Evolutionary conservation across 108 stramenopile genomes (phyloP), one percentile per base, ranked within the genome.

Genomic region (Nitzschia inconspicua): DNA sequence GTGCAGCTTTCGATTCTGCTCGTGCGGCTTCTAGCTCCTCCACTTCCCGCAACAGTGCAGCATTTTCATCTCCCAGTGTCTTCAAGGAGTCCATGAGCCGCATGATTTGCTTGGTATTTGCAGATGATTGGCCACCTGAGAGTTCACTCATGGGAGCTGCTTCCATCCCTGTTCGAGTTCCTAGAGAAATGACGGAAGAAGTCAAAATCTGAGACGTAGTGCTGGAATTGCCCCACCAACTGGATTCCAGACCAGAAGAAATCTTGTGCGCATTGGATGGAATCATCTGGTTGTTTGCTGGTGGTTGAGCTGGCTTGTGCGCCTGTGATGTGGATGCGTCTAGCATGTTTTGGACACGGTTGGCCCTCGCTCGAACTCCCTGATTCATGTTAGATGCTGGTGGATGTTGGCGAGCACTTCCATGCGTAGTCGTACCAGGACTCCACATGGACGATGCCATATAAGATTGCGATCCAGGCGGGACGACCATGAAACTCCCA

Each of bases 41-140:
- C 23, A 93, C 83, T 70, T 88, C 80, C 14, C 91, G 57, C 68
- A 93, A 66, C 24, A 93, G 72, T 7, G 72, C 73, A 24, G 84
- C 88, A 53, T 93, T 93, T 57, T 93, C 91, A 59, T 93, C 84
- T 14, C 88, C 85, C n/a, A 93, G 62, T 28, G 84, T 75, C 34
- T 88, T 88, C 26, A 93, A 57, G 23, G 82, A 76, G 65, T 93
- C 91, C 83, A 93, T 83, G 20, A 89, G 67, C 19, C 83, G 84
- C 77, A 93, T 83, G n/a, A 89, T 62, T 65, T 89, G 85, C 57
- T 89, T 89, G 14, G 84, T 85, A 40, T 89, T 87, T 2, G 73
- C 63, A 7, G 81, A 39, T 7, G 53, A 54, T 16, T 54, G 53
- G 20, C 19, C 18, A 19, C 34, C 20, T 5, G 7, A 9, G 55